These are phyloP conservation scores for Kodamaea suecica DNA, from an alignment of 1,139 yeast species.

Conservation along the genomic window DNA sequence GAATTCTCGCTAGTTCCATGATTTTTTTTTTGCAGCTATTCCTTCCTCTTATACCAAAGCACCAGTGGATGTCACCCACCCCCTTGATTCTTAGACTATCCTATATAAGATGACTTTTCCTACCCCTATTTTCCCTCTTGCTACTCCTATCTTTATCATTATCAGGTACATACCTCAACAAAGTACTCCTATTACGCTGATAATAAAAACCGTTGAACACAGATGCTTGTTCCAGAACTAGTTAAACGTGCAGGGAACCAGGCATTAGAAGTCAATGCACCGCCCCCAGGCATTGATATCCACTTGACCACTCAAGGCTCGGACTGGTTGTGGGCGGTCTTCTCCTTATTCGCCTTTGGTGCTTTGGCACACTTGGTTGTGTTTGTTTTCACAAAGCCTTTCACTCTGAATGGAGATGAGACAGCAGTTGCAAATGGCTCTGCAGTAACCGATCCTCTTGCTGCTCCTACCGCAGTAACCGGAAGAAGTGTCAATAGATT, in stretches of 20 bases:
- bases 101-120: constrained; percentile 3
- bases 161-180: no score
- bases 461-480: no score
- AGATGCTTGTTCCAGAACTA: constrained; percentile 14
- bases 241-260: constrained; percentile 33
- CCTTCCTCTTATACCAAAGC: no score
- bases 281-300: constrained; percentile 40
- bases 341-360: constrained; percentile 45
- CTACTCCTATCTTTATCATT: no score
- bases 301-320: constrained; percentile 60
- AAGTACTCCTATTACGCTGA: no score
- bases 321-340: constrained; percentile 70
- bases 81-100: no score
- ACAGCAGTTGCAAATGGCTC: background rate
- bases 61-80: no score
- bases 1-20: no score
- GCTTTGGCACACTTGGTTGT: constrained; percentile 40
- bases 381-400: constrained; percentile 32
- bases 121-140: constrained; percentile 6
- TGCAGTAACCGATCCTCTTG: background rate
- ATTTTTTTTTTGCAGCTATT: no score
- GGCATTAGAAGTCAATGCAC: constrained; percentile 50
- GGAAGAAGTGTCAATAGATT: constrained; percentile 22
- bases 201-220: no score
- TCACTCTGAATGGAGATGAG: background rate